Conservation (phyloP, 2,329 filamentous ascomycete species). For the Fusarium foetens region DNA sequence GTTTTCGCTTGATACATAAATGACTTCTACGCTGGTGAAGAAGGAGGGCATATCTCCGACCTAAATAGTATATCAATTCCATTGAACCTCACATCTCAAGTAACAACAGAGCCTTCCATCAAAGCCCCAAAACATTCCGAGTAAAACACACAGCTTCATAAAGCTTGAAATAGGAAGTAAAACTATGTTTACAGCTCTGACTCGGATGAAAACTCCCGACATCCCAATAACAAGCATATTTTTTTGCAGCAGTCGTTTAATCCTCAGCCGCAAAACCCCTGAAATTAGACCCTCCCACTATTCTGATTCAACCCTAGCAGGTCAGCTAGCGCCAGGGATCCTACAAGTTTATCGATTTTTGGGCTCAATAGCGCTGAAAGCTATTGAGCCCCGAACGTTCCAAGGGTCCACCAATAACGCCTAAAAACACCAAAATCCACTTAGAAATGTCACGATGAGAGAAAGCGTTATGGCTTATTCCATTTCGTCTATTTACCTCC, state of each 20-base stretch:
- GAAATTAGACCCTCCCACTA: neutral
- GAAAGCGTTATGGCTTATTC: neutral
- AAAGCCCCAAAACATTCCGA: accelerated
- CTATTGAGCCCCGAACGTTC: neutral
- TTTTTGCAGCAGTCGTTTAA: neutral
- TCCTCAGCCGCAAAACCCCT: neutral
- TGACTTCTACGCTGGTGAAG: neutral
- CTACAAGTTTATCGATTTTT: neutral
- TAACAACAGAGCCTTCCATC: accelerated
- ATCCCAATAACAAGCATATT: neutral
- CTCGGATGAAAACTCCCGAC: accelerated
- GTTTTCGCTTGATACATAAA: no score
- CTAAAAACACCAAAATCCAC: neutral
- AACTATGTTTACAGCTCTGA: neutral
- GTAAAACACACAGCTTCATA: no score
- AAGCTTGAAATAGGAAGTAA: no score
- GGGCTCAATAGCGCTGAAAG: neutral
- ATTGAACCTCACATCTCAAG: neutral
- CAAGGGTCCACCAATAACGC: neutral
- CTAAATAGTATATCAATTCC: no score
- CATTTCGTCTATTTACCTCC: neutral
- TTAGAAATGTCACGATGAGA: neutral
- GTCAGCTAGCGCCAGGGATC: neutral
- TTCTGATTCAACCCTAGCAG: neutral
- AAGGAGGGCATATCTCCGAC: no score